These are phyloP conservation scores for Mycothermus thermophilus DNA, from an alignment of 495 filamentous ascomycete species.

Conservation along the genomic window DNA sequence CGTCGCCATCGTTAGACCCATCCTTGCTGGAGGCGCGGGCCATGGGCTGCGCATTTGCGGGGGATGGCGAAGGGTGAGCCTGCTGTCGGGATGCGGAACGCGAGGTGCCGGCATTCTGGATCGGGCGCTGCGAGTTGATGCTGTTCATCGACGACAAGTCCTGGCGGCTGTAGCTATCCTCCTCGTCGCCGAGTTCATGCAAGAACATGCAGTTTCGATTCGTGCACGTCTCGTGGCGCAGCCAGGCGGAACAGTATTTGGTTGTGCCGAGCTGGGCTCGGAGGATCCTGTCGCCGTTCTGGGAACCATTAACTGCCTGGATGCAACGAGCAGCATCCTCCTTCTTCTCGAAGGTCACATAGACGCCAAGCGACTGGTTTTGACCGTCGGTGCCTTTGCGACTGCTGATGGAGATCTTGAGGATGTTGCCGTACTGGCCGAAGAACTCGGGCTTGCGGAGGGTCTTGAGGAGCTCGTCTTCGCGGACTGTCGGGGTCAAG, in stretches of 20 bases:
- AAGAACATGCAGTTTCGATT: conserved; percentile 96
- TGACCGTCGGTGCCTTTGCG: conserved; percentile 58
- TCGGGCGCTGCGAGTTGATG: conserved; percentile 60
- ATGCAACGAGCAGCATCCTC: conserved; percentile 83
- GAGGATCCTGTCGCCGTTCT: conserved; percentile 75
- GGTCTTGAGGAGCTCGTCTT: conserved; percentile 79
- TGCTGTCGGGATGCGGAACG: conserved; percentile 39
- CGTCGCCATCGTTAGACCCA: conserved; percentile 55
- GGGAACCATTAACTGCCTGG: conserved; percentile 75
- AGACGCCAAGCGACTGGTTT: conserved; percentile 79
- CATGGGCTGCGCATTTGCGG: conserved; percentile 56
- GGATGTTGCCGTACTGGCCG: conserved; percentile 95
- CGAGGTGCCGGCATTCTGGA: conserved; percentile 30
- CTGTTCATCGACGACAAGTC: conserved; percentile 95
- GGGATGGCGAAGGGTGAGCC: conserved; percentile 35
- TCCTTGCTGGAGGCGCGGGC: conserved; percentile 62
- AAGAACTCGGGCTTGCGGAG: conserved; percentile 85
- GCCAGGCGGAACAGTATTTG: conserved; percentile 96
- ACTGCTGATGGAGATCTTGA: conserved; percentile 98
- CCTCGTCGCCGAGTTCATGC: conserved; percentile 91
- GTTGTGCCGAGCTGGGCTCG: conserved; percentile 94
- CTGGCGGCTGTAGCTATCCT: conserved; percentile 89
- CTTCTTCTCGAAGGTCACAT: conserved; percentile 87
- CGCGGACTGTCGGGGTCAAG: conserved; percentile 74
- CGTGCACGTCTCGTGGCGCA: conserved; percentile 80